Base-by-base conservation (phyloP, 192 early-diverging fungal genomes). In the Backusella mclennaniae region DNA sequence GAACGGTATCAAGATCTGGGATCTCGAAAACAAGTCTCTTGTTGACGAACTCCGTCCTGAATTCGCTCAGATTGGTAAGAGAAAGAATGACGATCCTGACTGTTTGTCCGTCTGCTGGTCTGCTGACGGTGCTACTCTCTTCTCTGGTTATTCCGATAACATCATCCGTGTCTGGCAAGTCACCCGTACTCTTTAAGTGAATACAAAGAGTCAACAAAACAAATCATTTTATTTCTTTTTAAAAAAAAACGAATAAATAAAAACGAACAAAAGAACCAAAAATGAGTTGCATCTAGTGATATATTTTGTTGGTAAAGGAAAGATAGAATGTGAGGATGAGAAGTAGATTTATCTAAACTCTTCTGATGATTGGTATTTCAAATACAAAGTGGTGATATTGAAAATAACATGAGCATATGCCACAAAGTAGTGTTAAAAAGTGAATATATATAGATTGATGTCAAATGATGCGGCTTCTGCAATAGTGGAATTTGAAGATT, bases 1-100 rank as follows among this genome's bases (percentile, higher is more conserved):
- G 78, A 89, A 89, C 76, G 91, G 91, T 87, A 98, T 99, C 93
- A 98, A 96, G 94, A 96, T 99, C 92, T 99, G 97, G 97, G 98
- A 99, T 86, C 87, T 99, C 77, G 96, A 99, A 90, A 94, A 92
- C 91, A 99, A 99, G 95, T 90, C 90, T 67, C 86, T 96, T 80
- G 97, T 99, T 69, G 95, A 96, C 89, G 97, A 98, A 87, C 90
- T 95, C 76, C 87, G 87, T 76, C 91, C 93, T 76, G 92, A 93
- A 78, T 91, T 92, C 80, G 77, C 83, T 76, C 88, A 90, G 52
- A 80, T 86, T 67, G 92, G 91, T 86, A 92, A 92, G 89, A 92
- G 92, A 87, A 86, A 89, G 79, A 81, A 83, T 63, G 71, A 80
- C 74, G 86, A 89, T 76, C 95, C 95, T 79, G 89, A 96, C 86